Evolutionary conservation across 2,329 filamentous ascomycete species (phyloP).

Genomic region (Epicoccum sorghinum): DNA sequence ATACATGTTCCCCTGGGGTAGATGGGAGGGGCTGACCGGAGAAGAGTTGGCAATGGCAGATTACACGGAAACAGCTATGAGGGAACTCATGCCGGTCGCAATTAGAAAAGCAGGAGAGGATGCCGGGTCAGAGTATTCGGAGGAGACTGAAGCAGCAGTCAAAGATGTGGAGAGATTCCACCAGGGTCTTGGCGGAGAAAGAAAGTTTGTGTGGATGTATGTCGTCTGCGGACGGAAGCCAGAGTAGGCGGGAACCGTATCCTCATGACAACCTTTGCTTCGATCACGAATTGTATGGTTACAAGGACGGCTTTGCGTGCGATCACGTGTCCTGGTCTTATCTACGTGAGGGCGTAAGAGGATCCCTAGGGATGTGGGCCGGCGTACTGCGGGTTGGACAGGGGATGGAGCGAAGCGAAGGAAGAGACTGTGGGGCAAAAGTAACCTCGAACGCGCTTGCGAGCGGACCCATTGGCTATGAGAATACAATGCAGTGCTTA

Average conservation of each 20-base stretch:
- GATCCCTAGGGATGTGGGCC: background rate
- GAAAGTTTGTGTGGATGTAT: slow-evolving; percentile 12
- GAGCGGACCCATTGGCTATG: too few species aligned
- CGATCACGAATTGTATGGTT: too few species aligned
- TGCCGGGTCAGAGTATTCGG: background rate
- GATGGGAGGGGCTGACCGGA: slow-evolving; percentile 2
- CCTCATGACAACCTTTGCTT: too few species aligned
- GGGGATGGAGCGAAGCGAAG: background rate
- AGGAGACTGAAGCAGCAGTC: background rate
- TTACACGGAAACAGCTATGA: background rate
- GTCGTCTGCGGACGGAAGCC: slow-evolving; percentile 11
- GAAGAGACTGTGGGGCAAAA: too few species aligned
- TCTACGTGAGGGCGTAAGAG: too few species aligned
- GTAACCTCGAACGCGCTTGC: too few species aligned
- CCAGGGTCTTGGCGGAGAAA: background rate
- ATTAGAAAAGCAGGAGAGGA: slow-evolving; percentile 1
- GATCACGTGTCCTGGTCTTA: too few species aligned
- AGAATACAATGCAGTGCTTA: too few species aligned
- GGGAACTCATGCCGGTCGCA: background rate
- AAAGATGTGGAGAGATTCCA: background rate
- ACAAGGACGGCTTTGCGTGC: too few species aligned
- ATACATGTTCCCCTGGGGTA: slow-evolving; percentile 7
- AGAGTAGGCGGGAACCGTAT: too few species aligned
- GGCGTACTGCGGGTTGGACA: background rate
- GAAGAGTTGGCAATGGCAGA: slow-evolving; percentile 3